A percentile compares a stretch with the other conserved stretches of the same genome.
Conservation (phyloP, 2,329 filamentous ascomycete genomes). For the Diplodia intermedia region DNA sequence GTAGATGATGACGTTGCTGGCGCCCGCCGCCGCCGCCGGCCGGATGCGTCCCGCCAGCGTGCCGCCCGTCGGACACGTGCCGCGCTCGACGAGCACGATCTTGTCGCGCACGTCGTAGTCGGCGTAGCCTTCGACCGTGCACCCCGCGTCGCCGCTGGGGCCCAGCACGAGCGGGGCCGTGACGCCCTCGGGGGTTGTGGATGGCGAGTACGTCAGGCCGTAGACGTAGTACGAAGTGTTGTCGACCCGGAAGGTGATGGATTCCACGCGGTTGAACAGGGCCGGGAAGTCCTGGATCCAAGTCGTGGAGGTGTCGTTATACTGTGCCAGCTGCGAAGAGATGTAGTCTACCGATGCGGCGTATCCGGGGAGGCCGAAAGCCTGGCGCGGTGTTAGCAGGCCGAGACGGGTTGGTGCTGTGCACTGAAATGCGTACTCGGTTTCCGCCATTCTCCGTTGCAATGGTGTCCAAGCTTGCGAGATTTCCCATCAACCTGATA, state of each 20-base stretch:
- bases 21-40: conserved; percentile 51
- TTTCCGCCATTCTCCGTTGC: conserved; percentile 64
- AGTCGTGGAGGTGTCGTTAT: conserved; percentile 43
- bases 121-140: conserved; percentile 38
- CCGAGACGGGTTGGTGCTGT: no score
- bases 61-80: conserved; percentile 51
- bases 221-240: conserved; percentile 49
- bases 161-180: conserved; percentile 52
- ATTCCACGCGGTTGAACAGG: conserved; percentile 51
- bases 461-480: conserved; percentile 63
- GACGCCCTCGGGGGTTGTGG: conserved; percentile 55
- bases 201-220: conserved; percentile 57
- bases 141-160: conserved; percentile 50
- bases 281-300: conserved; percentile 61
- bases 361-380: conserved; percentile 65
- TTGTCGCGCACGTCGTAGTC: conserved; percentile 49
- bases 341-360: conserved; percentile 65
- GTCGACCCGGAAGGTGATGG: conserved; percentile 50
- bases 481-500: conserved; percentile 59
- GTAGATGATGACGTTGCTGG: conserved; percentile 53
- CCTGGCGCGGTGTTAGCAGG: not conserved
- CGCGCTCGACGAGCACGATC: conserved; percentile 53
- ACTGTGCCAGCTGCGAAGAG: conserved; percentile 57
- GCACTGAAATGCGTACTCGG: conserved; percentile 51
- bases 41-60: conserved; percentile 51